Evolutionary conservation across 2,329 filamentous ascomycete species (phyloP), one percentile per base, ranked within the genome.

Genomic region (Eurotiales sp.): DNA sequence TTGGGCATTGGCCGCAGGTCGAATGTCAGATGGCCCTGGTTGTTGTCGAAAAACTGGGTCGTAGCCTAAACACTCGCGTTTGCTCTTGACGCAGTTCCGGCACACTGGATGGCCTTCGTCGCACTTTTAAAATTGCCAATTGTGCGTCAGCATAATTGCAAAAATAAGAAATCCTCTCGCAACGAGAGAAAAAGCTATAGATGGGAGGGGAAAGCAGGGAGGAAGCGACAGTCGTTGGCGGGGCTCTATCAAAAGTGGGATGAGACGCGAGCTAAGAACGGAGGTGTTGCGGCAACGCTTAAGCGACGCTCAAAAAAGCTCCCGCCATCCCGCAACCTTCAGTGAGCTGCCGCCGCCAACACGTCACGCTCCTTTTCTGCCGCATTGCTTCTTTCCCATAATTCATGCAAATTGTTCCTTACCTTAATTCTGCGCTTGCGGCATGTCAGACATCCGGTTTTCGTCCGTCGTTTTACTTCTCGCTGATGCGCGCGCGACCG

Each of bases 71-170:
- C 83, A 86, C 65, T 84, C 81, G 61, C 83, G 80, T 65, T 85
- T 85, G 69, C 80, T 84, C 66, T 86, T 86, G 59, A 81, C 77
- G 62, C 83, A 86, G 65, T 86, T 86, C 61, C 81, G 74, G 77
- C 93, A 99, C 54, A 86, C 85, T 19, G 93, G 93, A 71, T 96
- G 90, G 55, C 84, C 85, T 78, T 99, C 93, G 81, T 97, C 93
- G 75, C 93, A 99, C 93, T 96, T 69, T 59, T 55, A 60, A 55
- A 56, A 56, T 45, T 32, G 51, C 37, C 56, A 55, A 55, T 52
- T 44, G 45, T 44, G 39, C 32, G 55, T 58, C 54, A 59, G 50
- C 52, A 59, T 43, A 53, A 53, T 52, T 54, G 54, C 56, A 44
- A 51, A 37, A 25, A 36, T 42, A 15, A 32, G 27, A 15, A 12